These are phyloP conservation scores for Thermochaetoides dissita DNA, from an alignment of 2,329 filamentous ascomycete genomes.

Conservation along the genomic window DNA sequence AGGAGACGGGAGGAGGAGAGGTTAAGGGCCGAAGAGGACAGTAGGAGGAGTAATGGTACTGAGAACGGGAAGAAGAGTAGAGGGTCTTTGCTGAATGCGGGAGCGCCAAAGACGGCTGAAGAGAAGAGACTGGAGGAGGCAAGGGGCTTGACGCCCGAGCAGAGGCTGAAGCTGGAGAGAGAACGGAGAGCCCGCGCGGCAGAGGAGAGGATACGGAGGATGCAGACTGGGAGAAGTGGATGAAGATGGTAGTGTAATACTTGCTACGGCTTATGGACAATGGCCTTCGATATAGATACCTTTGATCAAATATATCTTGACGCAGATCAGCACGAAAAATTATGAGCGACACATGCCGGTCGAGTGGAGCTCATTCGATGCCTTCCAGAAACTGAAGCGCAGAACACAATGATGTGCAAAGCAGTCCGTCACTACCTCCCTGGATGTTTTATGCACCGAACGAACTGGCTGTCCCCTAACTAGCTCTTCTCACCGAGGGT, in stretches of 20 bases:
- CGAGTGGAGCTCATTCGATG: too few species aligned
- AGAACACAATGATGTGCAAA: too few species aligned
- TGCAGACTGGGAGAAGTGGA: slow-evolving; percentile 32
- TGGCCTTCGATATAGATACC: too few species aligned
- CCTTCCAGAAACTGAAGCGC: too few species aligned
- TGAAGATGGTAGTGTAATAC: slow-evolving; percentile 4
- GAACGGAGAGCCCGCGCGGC: slow-evolving; percentile 83
- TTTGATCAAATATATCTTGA: too few species aligned
- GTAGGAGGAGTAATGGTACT: slow-evolving; percentile 23
- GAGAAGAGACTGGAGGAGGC: slow-evolving; percentile 74
- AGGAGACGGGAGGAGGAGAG: slow-evolving; percentile 62
- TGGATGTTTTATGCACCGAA: too few species aligned
- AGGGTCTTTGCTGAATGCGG: slow-evolving; percentile 41
- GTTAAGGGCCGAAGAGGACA: slow-evolving; percentile 51
- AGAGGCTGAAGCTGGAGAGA: slow-evolving; percentile 68
- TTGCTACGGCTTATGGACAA: too few species aligned
- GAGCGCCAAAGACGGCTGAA: slow-evolving; percentile 56
- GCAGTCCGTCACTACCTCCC: too few species aligned
- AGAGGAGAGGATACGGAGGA: slow-evolving; percentile 66
- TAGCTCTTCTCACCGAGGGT: too few species aligned
- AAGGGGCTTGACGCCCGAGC: slow-evolving; percentile 75
- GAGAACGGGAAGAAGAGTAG: slow-evolving; percentile 31
- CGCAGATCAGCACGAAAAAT: too few species aligned
- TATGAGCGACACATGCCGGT: too few species aligned
- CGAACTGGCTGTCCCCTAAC: too few species aligned